phyloP scores from a whole-genome alignment of 352 stramenopile species.

The Pythium brachiatum region DNA sequence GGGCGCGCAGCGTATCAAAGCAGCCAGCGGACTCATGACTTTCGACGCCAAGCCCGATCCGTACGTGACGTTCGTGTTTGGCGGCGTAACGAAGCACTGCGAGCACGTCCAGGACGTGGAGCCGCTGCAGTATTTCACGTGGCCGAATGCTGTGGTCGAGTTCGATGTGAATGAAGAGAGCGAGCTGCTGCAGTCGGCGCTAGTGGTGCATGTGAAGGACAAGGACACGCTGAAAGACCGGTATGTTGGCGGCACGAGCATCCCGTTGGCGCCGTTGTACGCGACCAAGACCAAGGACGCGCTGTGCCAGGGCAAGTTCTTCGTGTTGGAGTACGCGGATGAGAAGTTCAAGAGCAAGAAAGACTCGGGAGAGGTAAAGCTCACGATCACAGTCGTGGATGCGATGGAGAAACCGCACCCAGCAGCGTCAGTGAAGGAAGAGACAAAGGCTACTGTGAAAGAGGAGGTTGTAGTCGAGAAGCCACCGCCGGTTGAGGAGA shows the following conservation, averaged over 20 bases:
- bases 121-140: constrained; percentile 42
- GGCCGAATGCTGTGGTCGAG: constrained; percentile 37
- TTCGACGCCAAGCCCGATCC: constrained; percentile 45
- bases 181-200: constrained; percentile 8
- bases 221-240: constrained; percentile 43
- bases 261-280: constrained; percentile 29
- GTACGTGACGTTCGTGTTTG: constrained; percentile 42
- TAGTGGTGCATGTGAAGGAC: constrained; percentile 48
- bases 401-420: constrained; percentile 12
- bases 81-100: constrained; percentile 28
- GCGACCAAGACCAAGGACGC: constrained; percentile 8
- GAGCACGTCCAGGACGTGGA: constrained; percentile 40
- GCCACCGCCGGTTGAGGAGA: neutral
- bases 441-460: neutral
- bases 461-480: neutral
- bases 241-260: constrained; percentile 44
- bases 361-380: constrained; percentile 32
- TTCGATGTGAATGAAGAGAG: constrained; percentile 31
- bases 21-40: constrained; percentile 27
- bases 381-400: constrained; percentile 45
- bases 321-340: constrained; percentile 40
- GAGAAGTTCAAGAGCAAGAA: constrained; percentile 47
- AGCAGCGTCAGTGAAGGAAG: neutral
- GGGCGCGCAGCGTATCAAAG: constrained; percentile 34
- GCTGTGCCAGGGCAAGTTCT: constrained; percentile 33